Evolutionary conservation across 2,329 filamentous ascomycete genomes (phyloP), one percentile per base, ranked within the genome.

Genomic region (Mycocentrospora acerina): DNA sequence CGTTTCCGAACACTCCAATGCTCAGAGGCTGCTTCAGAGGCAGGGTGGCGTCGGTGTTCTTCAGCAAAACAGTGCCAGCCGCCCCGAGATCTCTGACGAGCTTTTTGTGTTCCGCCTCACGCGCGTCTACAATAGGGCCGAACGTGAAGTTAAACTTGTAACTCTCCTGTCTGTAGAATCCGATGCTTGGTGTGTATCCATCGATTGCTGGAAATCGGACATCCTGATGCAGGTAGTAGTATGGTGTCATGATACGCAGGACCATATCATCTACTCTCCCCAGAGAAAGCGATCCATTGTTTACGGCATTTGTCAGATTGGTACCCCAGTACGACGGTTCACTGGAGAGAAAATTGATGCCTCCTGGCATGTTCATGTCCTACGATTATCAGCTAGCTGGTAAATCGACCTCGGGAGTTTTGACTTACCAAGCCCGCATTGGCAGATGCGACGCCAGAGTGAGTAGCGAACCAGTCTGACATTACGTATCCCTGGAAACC

Each of bases 361-460:
- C 58, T 27, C 60, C 62, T n/a, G 64, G 66, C 62, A 69, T 67
- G 67, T 72, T 35, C 69, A 79, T 78, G 28, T 74, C 51, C 0
- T n/a, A n/a, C n/a, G n/a, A n/a, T n/a, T n/a, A n/a, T n/a, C n/a
- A n/a, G n/a, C n/a, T n/a, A n/a, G n/a, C n/a, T n/a, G n/a, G n/a
- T n/a, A n/a, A n/a, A n/a, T n/a, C n/a, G n/a, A n/a, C n/a, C n/a
- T n/a, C n/a, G n/a, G n/a, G n/a, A n/a, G n/a, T n/a, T n/a, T n/a
- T n/a, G n/a, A n/a, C n/a, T n/a, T n/a, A n/a, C n/a, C n/a, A n/a
- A 83, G 68, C 9, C 74, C 71, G 67, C 71, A 29, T 73, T 60
- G 13, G 72, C 71, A n/a, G 71, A 60, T 10, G 68, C 53, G 6
- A 72, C 67, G 6, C 72, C 72, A 16, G 62, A 64, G 42, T 76